Conservation (phyloP, 1,284 basidiomycete species). For the Pseudozyma hubeiensis region DNA sequence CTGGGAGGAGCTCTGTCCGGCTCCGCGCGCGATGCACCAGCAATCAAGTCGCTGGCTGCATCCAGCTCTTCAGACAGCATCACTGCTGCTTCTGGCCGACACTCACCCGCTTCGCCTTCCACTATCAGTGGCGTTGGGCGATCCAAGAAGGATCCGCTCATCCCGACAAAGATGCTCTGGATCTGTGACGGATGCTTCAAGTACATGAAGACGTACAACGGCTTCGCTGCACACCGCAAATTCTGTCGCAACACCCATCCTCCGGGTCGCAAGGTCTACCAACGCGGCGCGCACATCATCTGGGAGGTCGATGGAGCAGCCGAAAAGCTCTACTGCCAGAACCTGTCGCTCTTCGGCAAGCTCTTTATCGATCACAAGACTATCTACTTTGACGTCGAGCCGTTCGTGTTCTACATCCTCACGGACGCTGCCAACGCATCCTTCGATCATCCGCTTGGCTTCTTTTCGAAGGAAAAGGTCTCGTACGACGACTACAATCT, state of each 20-base stretch:
- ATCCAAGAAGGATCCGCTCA: constrained; percentile 14
- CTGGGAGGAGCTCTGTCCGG: constrained; percentile 26
- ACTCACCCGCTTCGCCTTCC: constrained; percentile 16
- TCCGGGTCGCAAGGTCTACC: constrained; percentile 90
- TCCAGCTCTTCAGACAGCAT: neutral
- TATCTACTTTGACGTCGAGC: constrained; percentile 84
- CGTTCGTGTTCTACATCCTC: constrained; percentile 87
- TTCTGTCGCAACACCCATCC: constrained; percentile 80
- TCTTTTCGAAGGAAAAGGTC: constrained; percentile 96
- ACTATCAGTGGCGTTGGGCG: neutral
- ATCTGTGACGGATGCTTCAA: constrained; percentile 96
- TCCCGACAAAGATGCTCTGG: constrained; percentile 64
- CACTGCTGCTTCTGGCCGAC: constrained; percentile 3
- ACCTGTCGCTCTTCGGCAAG: constrained; percentile 93
- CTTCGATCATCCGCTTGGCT: constrained; percentile 86
- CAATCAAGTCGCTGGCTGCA: constrained; percentile 26
- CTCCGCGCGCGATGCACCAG: constrained; percentile 27
- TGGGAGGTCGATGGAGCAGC: constrained; percentile 94
- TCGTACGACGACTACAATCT: constrained; percentile 98
- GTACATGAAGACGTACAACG: constrained; percentile 76
- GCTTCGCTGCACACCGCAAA: constrained; percentile 71
- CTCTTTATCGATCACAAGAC: constrained; percentile 99
- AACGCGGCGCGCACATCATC: constrained; percentile 87
- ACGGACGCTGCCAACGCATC: constrained; percentile 81
- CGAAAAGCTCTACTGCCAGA: constrained; percentile 90